Evolutionary conservation across 177 flowering plant genomes (phyloP).

Genomic region (Vitis hybrid): DNA sequence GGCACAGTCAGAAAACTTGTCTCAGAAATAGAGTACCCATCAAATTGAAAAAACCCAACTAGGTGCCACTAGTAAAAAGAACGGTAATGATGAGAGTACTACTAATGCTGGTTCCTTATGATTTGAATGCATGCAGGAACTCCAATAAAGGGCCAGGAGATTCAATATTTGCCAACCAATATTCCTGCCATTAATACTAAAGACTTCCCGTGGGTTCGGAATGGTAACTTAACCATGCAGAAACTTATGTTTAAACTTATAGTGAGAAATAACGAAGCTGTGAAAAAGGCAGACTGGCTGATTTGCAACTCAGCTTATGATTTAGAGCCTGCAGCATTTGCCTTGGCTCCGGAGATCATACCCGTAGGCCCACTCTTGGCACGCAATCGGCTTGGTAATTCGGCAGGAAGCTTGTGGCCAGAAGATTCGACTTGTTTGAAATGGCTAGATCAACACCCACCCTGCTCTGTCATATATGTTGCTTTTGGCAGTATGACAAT

Average conservation of each 20-base stretch:
- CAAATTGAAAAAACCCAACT: too few relatives aligned
- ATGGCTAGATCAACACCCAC: background rate
- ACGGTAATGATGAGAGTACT: too few relatives aligned
- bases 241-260: slow-evolving; percentile 1
- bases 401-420: slow-evolving; percentile 18
- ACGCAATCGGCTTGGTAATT: background rate
- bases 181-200: slow-evolving; percentile 15
- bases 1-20: too few relatives aligned
- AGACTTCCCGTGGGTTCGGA: slow-evolving; percentile 16
- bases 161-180: slow-evolving; percentile 11
- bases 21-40: too few relatives aligned
- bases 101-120: slow-evolving; percentile 10
- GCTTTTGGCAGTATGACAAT: slow-evolving; percentile 27
- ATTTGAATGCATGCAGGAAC: slow-evolving; percentile 21
- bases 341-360: slow-evolving; percentile 6
- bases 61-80: too few relatives aligned
- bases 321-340: slow-evolving; percentile 23
- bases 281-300: slow-evolving; percentile 16
- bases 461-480: slow-evolving; percentile 26
- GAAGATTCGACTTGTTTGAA: slow-evolving; percentile 13
- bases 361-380: slow-evolving; percentile 26
- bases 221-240: slow-evolving; percentile 8
- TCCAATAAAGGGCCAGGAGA: background rate
- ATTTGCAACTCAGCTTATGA: slow-evolving; percentile 29
- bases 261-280: background rate